Evolutionary conservation across 371 early-diverging fungal genomes (phyloP).

Genomic region (Rhizopus stolonifer): DNA sequence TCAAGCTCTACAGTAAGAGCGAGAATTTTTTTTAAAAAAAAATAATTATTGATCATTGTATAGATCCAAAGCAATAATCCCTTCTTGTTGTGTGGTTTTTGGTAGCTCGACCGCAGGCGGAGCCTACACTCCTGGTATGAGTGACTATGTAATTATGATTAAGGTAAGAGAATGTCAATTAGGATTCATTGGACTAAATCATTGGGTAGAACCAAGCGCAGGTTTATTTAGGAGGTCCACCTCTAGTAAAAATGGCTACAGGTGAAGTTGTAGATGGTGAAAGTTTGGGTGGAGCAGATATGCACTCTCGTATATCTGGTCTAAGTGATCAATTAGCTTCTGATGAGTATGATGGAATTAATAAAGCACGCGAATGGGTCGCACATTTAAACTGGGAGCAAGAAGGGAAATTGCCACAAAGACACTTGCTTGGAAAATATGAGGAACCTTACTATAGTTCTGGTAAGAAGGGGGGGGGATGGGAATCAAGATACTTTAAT

Average conservation of each 20-base stretch:
- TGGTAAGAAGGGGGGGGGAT: no score
- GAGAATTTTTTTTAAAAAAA: no score
- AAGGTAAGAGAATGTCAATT: conserved; percentile 37
- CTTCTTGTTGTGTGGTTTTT: conserved; percentile 71
- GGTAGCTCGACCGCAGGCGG: conserved; percentile 82
- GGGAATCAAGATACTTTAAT: no score
- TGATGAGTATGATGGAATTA: conserved; percentile 67
- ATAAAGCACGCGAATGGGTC: conserved; percentile 68
- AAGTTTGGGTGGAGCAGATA: conserved; percentile 73
- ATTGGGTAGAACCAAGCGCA: conserved; percentile 60
- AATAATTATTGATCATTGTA: not conserved
- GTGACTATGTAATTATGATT: conserved; percentile 75
- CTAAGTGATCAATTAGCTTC: conserved; percentile 65
- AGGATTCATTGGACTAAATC: not conserved
- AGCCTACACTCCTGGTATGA: conserved; percentile 75
- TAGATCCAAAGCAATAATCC: conserved; percentile 70
- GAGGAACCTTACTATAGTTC: conserved; percentile 61
- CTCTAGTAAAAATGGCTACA: conserved; percentile 77
- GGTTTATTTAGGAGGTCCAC: conserved; percentile 77
- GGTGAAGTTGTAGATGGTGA: conserved; percentile 75
- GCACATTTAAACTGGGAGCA: conserved; percentile 65
- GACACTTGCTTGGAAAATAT: conserved; percentile 50
- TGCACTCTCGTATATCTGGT: conserved; percentile 72
- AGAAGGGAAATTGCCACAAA: conserved; percentile 50
- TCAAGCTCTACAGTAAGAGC: conserved; percentile 58